Conservation (phyloP, 2,329 filamentous ascomycete genomes). For the Colletotrichum coccodes region DNA sequence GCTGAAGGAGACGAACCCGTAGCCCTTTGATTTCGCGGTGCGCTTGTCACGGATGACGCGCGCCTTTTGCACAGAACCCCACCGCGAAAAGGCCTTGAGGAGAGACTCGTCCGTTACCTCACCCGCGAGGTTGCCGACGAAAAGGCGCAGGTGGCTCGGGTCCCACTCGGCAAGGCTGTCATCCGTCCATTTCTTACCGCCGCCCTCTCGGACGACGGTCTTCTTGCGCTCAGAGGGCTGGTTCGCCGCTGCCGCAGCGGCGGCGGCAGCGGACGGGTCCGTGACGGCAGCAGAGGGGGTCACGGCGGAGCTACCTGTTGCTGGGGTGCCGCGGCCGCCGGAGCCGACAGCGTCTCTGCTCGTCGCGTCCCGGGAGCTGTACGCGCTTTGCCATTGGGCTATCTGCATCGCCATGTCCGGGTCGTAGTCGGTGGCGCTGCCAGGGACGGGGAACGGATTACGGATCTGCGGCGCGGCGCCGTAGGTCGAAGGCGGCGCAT, state of each 20-base stretch:
- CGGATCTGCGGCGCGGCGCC: slow-evolving; percentile 74
- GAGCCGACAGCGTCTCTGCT: slow-evolving; percentile 33
- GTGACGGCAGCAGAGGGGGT: slow-evolving; percentile 40
- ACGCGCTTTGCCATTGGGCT: slow-evolving; percentile 94
- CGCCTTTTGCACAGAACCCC: slow-evolving; percentile 89
- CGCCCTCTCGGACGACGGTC: slow-evolving; percentile 88
- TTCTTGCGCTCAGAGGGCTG: slow-evolving; percentile 74
- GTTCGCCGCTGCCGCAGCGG: slow-evolving; percentile 56
- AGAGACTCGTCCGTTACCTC: slow-evolving; percentile 97
- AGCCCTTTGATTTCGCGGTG: slow-evolving; percentile 95
- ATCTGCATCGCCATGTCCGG: slow-evolving; percentile 91
- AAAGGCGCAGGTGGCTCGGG: slow-evolving; percentile 90
- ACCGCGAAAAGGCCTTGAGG: slow-evolving; percentile 91
- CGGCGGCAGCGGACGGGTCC: slow-evolving; percentile 41
- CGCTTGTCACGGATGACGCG: slow-evolving; percentile 95
- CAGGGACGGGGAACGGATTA: slow-evolving; percentile 82
- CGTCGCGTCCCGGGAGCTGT: slow-evolving; percentile 71
- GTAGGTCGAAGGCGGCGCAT: slow-evolving; percentile 46
- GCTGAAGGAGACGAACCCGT: slow-evolving; percentile 95
- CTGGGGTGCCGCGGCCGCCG: slow-evolving; percentile 40
- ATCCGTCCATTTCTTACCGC: slow-evolving; percentile 94
- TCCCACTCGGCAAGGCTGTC: slow-evolving; percentile 93
- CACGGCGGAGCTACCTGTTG: slow-evolving; percentile 45
- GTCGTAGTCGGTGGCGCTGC: slow-evolving; percentile 63
- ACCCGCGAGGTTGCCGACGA: slow-evolving; percentile 95